Base-by-base conservation (phyloP, 768 basidiomycete genomes). In the Favolaschia claudopus region DNA sequence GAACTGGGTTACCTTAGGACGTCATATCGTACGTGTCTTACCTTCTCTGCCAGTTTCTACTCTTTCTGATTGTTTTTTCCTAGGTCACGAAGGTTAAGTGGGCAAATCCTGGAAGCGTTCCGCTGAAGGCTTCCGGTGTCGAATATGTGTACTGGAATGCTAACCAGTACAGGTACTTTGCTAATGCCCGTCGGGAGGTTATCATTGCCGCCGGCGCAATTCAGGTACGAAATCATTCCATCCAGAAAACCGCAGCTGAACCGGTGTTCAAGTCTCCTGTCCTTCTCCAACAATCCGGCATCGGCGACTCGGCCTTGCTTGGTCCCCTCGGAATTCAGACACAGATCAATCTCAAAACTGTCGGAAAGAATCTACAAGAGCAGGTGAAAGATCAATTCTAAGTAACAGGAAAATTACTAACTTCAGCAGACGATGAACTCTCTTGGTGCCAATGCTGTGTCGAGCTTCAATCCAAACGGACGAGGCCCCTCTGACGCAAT, bases 301-400 rank as follows among this genome's bases (percentile, higher is more conserved):
- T 87, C 54, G 86, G 85, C 3, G 83, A 85, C 66, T 70, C 81
- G 0, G 67, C 68, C 10, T 38, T 82, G 20, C 79, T 87, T 1
- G 66, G 64, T 1, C 72, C 78, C 2, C 73, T 86, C 20, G 83
- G 80, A 0, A 84, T 88, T 65, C 67, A 63, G 13, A 77, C 80
- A 4, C 69, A 74, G n/a, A 71, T 85, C 36, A 70, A 83, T 53
- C 71, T 85, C 27, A 77, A 77, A 59, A 79, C 77, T 5, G 84
- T 86, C 5, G 85, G 85, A 7, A 78, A 76, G 69, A 86, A 87
- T 66, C 76, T 87, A 24, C 85, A 86, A 67, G 85, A 86, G 63
- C 83, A 85, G 72, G 78, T 77, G 40, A n/a, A n/a, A 2, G 60
- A 28, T 46, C 27, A 17, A 10, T 42, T 13, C 25, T 28, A 20